Evolutionary conservation across 345 rosid species (phyloP).

Genomic region (Gossypium arboreum): DNA sequence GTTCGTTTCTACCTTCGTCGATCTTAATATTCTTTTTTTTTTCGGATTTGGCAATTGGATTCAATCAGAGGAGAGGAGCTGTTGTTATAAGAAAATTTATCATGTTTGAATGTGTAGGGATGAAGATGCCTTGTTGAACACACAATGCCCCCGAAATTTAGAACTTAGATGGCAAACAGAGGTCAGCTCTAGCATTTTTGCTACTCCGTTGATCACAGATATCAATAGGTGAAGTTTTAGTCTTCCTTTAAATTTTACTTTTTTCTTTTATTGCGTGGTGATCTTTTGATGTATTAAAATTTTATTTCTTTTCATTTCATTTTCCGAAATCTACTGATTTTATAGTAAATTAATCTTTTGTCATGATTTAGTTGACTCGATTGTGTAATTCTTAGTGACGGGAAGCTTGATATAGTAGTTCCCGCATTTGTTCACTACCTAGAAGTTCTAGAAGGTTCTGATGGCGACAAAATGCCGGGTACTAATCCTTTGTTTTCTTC

Average conservation of each 20-base stretch:
- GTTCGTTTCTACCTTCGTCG: conserved; percentile 10
- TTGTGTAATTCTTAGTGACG: conserved; percentile 58
- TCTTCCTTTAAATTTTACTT: neutral
- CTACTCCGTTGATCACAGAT: conserved; percentile 91
- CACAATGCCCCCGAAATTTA: conserved; percentile 82
- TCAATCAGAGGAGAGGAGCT: conserved; percentile 5
- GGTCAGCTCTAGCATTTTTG: conserved; percentile 94
- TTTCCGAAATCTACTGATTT: neutral
- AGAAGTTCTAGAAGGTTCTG: conserved; percentile 97
- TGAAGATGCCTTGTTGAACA: conserved; percentile 83
- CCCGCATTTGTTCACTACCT: conserved; percentile 97
- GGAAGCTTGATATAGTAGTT: conserved; percentile 95
- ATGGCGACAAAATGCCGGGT: conserved; percentile 99
- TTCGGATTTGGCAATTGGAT: neutral
- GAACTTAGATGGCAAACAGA: conserved; percentile 99
- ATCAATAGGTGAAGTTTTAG: conserved; percentile 59
- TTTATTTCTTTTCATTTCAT: neutral
- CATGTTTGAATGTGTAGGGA: conserved; percentile 42
- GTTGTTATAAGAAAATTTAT: neutral
- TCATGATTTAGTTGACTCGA: neutral
- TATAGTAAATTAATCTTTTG: neutral
- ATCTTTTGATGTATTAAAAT: neutral
- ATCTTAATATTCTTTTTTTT: neutral
- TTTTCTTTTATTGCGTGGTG: neutral
- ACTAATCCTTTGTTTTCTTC: neutral